Conservation (phyloP, 148 eudicot genomes). For the Rhododendron williamsianum region DNA sequence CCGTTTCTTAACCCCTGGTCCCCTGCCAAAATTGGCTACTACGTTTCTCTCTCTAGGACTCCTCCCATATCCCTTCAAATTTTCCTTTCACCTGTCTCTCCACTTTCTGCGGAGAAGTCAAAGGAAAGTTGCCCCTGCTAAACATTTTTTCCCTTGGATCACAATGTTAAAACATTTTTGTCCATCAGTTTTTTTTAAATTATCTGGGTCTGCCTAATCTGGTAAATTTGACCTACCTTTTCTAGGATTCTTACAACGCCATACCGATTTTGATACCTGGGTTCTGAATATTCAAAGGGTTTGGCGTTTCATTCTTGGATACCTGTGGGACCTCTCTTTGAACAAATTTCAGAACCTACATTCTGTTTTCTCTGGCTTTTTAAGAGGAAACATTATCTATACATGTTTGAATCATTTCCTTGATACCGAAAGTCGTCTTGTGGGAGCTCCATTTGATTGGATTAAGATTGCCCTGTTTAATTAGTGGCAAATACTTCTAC, state of each 20-base stretch:
- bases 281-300: slow-evolving; percentile 14
- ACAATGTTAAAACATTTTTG: not conserved
- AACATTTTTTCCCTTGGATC: slow-evolving; percentile 1
- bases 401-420: not conserved
- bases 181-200: not conserved
- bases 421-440: not conserved
- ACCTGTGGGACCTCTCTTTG: not conserved
- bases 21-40: slow-evolving; percentile 15
- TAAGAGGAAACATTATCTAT: not conserved
- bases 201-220: not conserved
- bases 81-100: slow-evolving; percentile 12
- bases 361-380: not conserved
- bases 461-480: not conserved
- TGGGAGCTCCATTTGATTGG: not conserved
- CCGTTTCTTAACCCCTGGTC: not conserved
- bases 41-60: slow-evolving; percentile 15
- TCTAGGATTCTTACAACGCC: not conserved
- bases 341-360: not conserved
- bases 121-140: not conserved
- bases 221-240: not conserved
- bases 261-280: not conserved
- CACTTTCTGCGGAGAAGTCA: slow-evolving; percentile 24
- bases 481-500: not conserved
- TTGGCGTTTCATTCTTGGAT: not conserved
- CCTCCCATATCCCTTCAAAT: not conserved